phyloP scores from a whole-genome alignment of 495 filamentous ascomycete species.

The Rostrohypoxylon terebratum region DNA sequence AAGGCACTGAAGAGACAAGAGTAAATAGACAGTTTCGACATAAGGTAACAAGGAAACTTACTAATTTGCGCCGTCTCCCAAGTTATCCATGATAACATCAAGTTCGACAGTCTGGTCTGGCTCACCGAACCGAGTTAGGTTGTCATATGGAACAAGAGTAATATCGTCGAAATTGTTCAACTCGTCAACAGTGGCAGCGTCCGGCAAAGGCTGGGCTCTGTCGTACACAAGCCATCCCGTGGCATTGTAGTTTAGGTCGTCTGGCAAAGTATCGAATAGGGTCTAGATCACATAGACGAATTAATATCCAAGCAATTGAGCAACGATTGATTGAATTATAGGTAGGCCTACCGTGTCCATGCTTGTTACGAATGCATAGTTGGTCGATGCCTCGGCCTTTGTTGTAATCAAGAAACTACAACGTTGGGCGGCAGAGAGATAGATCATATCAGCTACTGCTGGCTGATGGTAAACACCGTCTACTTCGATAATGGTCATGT shows the following conservation, averaged over 20 bases:
- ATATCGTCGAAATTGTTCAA: conserved; percentile 81
- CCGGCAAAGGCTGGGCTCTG: conserved; percentile 66
- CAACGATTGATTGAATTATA: background rate
- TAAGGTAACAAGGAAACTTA: conserved; percentile 49
- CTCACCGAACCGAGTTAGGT: conserved; percentile 63
- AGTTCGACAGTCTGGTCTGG: conserved; percentile 72
- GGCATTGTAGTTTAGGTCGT: conserved; percentile 75
- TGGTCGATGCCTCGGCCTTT: conserved; percentile 70
- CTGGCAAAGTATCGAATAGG: conserved; percentile 75
- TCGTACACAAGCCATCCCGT: conserved; percentile 87
- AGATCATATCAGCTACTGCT: conserved; percentile 69
- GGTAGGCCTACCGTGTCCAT: conserved; percentile 67
- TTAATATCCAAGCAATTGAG: conserved; percentile 16
- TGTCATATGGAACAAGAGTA: conserved; percentile 73
- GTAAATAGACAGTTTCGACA: background rate
- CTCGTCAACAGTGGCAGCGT: conserved; percentile 64
- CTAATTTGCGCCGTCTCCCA: conserved; percentile 82
- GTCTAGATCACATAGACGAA: conserved; percentile 56
- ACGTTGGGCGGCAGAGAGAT: conserved; percentile 76
- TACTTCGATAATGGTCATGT: conserved; percentile 68
- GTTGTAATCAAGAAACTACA: conserved; percentile 76
- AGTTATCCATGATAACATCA: conserved; percentile 75
- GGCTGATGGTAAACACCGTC: conserved; percentile 70
- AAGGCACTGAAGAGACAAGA: conserved; percentile 67
- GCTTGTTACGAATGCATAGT: conserved; percentile 74